A percentile compares a stretch with the other conserved stretches of the same genome.
Conservation (phyloP, 169 alveolate species). For the Eimeria zaria region DNA sequence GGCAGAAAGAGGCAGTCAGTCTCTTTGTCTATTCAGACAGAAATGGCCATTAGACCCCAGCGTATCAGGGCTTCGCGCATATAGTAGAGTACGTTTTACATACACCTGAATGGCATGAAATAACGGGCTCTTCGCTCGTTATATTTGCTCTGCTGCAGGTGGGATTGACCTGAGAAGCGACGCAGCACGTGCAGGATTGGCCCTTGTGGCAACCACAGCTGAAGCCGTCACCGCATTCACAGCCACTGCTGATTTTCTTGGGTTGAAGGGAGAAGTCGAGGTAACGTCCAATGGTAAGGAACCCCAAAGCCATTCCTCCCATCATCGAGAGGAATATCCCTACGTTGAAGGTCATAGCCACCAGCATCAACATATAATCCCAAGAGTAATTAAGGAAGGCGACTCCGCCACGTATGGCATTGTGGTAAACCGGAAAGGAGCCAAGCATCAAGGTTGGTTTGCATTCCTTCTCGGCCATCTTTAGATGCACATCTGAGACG, state of each 20-base stretch:
- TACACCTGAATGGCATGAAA: not conserved
- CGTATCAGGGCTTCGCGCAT: not conserved
- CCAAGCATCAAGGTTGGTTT: constrained; percentile 45
- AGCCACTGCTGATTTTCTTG: not conserved
- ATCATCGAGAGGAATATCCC: constrained; percentile 79
- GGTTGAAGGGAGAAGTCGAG: constrained; percentile 9
- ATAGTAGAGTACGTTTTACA: not conserved
- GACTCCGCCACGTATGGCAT: constrained; percentile 65
- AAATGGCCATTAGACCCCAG: not conserved
- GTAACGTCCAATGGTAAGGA: constrained; percentile 53
- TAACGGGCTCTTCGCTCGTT: not conserved
- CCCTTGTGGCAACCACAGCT: constrained; percentile 77
- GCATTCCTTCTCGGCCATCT: constrained; percentile 4
- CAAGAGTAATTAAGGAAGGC: constrained; percentile 78
- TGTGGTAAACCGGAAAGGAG: constrained; percentile 71
- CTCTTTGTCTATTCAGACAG: too few relatives aligned
- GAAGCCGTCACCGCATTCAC: constrained; percentile 31
- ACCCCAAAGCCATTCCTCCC: constrained; percentile 80
- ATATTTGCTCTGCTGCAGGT: not conserved
- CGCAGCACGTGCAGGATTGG: constrained; percentile 56
- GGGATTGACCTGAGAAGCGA: not conserved
- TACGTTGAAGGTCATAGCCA: constrained; percentile 85
- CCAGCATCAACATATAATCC: constrained; percentile 85
- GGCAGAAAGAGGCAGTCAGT: not conserved
- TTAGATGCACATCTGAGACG: constrained; percentile 53